phyloP scores from a whole-genome alignment of 164 flowering plant genomes.

The Platanus orientalis region DNA sequence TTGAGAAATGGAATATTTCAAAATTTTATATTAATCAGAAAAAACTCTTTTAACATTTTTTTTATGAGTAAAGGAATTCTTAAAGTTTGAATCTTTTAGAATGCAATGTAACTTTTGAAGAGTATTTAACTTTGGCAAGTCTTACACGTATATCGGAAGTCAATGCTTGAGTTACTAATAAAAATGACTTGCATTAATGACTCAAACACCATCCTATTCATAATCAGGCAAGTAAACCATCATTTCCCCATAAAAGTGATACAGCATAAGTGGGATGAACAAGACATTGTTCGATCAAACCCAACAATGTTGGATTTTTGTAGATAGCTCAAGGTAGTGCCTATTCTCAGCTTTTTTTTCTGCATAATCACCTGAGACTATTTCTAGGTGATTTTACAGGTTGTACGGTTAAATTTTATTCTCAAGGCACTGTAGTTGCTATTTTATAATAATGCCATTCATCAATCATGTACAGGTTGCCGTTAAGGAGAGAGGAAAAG shows the following conservation, averaged over 20 bases:
- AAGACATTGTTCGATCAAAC: background rate
- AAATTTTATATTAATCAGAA: too few relatives aligned
- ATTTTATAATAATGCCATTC: background rate
- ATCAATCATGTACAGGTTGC: background rate
- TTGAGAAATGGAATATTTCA: too few relatives aligned
- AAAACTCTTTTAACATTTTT: too few relatives aligned
- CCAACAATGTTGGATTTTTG: background rate
- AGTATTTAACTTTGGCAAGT: background rate
- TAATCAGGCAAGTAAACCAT: background rate
- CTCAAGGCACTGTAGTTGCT: background rate
- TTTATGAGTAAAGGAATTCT: too few relatives aligned
- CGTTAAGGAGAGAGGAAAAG: background rate
- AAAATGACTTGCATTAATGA: background rate
- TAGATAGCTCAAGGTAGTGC: background rate
- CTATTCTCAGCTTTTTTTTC: background rate
- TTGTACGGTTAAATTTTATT: background rate
- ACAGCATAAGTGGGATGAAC: background rate
- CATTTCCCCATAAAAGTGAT: background rate
- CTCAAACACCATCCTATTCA: background rate
- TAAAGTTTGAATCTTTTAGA: too few relatives aligned
- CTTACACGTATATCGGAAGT: background rate
- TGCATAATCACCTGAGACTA: background rate
- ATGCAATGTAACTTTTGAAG: background rate
- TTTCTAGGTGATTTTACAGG: background rate
- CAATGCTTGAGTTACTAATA: background rate